These are phyloP conservation scores for Tieghemostelium lacteum DNA, from an alignment of 78 protist genomes.

Conservation along the genomic window DNA sequence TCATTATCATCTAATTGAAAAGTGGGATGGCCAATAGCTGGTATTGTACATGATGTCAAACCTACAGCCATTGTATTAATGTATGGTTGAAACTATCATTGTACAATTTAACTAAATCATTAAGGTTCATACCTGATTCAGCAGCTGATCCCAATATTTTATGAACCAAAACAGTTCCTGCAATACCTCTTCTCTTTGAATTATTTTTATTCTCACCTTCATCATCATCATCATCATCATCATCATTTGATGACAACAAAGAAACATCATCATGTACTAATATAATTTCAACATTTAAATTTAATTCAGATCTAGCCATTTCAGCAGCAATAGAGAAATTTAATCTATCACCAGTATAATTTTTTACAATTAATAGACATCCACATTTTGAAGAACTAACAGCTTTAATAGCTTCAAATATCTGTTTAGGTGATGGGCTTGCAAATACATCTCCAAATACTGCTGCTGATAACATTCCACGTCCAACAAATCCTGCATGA, in stretches of 20 bases:
- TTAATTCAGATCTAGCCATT: conserved; percentile 22
- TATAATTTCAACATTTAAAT: conserved; percentile 48
- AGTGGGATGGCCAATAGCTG: conserved; percentile 50
- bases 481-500: conserved; percentile 84
- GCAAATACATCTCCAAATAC: conserved; percentile 85
- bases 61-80: conserved; percentile 63
- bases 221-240: neutral
- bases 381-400: conserved; percentile 57
- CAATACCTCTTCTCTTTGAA: conserved; percentile 72
- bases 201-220: too few relatives aligned
- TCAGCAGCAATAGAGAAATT: conserved; percentile 78
- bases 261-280: conserved; percentile 84
- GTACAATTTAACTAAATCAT: neutral
- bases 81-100: neutral
- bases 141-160: conserved; percentile 86
- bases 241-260: neutral
- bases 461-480: conserved; percentile 83
- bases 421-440: conserved; percentile 37
- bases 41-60: conserved; percentile 77
- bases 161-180: conserved; percentile 86
- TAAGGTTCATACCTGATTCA: conserved; percentile 32
- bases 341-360: conserved; percentile 88
- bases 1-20: conserved; percentile 28
- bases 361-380: conserved; percentile 80
- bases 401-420: conserved; percentile 76